Evolutionary conservation across 2,329 filamentous ascomycete genomes (phyloP).

Genomic region (Cadophora luteo-olivacea): DNA sequence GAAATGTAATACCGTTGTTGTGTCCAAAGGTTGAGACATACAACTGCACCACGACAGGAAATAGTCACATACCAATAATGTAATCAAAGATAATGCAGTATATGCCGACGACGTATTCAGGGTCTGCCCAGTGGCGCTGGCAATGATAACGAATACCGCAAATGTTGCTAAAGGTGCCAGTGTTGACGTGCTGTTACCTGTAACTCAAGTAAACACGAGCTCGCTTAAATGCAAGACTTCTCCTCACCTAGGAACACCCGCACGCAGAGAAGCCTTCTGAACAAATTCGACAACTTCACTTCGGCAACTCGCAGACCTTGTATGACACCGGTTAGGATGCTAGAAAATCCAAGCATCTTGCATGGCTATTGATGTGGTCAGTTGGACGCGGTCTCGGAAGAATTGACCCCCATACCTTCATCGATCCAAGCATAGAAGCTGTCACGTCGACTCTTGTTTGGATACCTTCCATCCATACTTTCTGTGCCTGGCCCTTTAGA

Average conservation of each 20-base stretch:
- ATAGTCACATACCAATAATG: conserved; percentile 41
- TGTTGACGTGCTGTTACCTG: conserved; percentile 37
- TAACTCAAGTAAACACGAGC: neutral
- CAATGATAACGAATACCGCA: conserved; percentile 46
- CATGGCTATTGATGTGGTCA: conserved; percentile 33
- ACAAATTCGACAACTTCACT: conserved; percentile 48
- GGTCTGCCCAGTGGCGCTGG: conserved; percentile 41
- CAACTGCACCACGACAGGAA: neutral
- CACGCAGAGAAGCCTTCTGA: conserved; percentile 45
- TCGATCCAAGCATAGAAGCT: conserved; percentile 41
- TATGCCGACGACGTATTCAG: conserved; percentile 46
- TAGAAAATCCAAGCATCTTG: conserved; percentile 46
- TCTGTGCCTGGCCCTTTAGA: conserved; percentile 33
- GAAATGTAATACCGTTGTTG: neutral
- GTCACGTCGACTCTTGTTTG: conserved; percentile 43
- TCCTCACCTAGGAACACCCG: conserved; percentile 33
- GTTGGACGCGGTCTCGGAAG: neutral
- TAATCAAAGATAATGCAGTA: conserved; percentile 50
- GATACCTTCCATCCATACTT: conserved; percentile 42
- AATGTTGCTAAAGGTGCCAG: conserved; percentile 50
- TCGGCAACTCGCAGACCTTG: conserved; percentile 48
- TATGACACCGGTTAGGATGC: conserved; percentile 44
- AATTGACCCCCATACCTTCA: conserved; percentile 37
- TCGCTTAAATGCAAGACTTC: neutral
- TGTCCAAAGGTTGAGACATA: neutral